Base-by-base conservation (phyloP, 345 rosid genomes). In the Boechera retrofracta region DNA sequence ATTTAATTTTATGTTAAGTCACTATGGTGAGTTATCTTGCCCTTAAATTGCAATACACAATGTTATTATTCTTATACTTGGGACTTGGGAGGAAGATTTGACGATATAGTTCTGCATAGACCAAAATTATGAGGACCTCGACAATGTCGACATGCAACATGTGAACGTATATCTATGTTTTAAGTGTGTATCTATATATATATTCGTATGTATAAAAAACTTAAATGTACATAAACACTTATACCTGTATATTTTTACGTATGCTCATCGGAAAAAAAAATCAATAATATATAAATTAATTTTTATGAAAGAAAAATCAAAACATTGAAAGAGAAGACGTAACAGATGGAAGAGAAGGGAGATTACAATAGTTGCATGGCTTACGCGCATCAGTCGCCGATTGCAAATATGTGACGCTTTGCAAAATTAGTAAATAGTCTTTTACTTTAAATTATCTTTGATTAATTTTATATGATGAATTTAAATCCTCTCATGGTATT, bases 381-480 rank as follows among this genome's bases (percentile, higher is more conserved):
- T 83, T 89, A 83, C 89, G 87, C 88, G 89, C 82, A 83, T 84
- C 87, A 76, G 32, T 24, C 48, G 60, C 80, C 75, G 62, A 65
- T 56, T 38, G 39, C 76, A 64, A 64, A 33, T 62, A 42, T 44
- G 76, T 73, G 87, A 80, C 81, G 69, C 86, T 76, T 83, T 82
- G 81, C 82, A 73, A 49, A 26, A 21, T 49, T 36, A 16, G 13
- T 53, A 52, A 53, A 42, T 39, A 54, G 2, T 49, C 32, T 56
- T n/a, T 36, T 26, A 6, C 8, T 51, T 39, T 11, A 53, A 21
- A 63, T 63, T 11, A 52, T 39, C 24, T 31, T 42, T 4, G 2
- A 39, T 10, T 39, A 62, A 26, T 11, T 62, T 62, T 33, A 65
- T 64, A 32, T 13, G 15, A 11, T 45, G 11, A 58, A 51, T 18